Base-by-base conservation (phyloP, 139 green algal genomes). In the Gonium pectorale region DNA sequence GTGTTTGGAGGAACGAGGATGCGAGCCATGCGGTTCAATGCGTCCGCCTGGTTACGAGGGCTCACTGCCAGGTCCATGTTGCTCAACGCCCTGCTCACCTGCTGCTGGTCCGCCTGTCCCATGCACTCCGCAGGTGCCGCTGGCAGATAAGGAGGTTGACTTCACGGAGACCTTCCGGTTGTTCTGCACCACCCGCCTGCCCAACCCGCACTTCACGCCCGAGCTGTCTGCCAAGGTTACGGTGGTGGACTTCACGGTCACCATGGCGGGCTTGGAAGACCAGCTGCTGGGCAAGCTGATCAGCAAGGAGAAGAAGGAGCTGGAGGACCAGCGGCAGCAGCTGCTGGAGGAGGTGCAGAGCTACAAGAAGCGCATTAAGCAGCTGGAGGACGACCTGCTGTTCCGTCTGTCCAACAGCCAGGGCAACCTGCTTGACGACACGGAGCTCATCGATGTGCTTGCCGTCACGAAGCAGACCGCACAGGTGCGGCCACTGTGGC, bases 181-280 rank as follows among this genome's bases (percentile, higher is more conserved):
- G 21, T 98, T 96, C 91, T 95, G 90, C 90, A 98, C 96, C 74
- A 98, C 95, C 4, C 93, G 96, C 43, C 90, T 98, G 83, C 94
- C 97, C 80, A 97, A 97, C 88, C 96, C 96, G 40, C 93, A 96
- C 90, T 98, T 96, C 92, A 96, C 95, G 26, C 97, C 97, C 26
- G 97, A 99, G 93, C 91, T 99, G 63, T 93, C 73, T 59, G 96
- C 95, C 84, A 97, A 95, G 89, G 92, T 95, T 35, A 98, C 96
- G 4, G 87, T 99, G 31, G 95, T 99, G 19, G 96, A 99, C 91
- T 99, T 98, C 93, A 98, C 96, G 8, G 97, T 99, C 35, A 99
- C 96, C 37, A 92, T 93, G 89, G 89, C 88, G 8, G 96, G 97
- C 13, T 91, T 99, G 79, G 97, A 99, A 90, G 96, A 99, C 83